Conservation (phyloP, 2,329 filamentous ascomycete species). For the Colletotrichum sp. region DNA sequence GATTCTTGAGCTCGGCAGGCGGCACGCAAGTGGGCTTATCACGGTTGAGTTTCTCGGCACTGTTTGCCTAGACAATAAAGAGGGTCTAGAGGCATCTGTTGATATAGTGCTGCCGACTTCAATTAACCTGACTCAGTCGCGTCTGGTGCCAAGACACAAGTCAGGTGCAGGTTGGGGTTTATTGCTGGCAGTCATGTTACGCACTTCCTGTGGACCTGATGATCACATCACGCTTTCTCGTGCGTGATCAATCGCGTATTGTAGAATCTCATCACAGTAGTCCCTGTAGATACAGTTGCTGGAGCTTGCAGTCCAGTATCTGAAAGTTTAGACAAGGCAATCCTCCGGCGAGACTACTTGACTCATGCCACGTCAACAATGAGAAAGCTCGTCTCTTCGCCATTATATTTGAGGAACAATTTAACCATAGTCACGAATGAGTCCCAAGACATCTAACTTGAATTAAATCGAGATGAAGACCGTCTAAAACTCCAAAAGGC, state of each 20-base stretch:
- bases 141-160: not conserved
- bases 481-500: not conserved
- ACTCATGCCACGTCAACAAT: not conserved
- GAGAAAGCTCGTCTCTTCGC: not conserved
- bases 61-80: not conserved
- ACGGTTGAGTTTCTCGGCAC: not conserved
- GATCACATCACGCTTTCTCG: not conserved
- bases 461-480: not conserved
- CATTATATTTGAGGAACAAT: not conserved
- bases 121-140: not conserved
- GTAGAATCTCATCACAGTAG: not conserved
- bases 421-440: not conserved
- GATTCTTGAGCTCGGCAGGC: not conserved
- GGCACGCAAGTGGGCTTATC: not conserved
- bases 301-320: not conserved
- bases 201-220: not conserved
- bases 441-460: not conserved
- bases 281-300: not conserved
- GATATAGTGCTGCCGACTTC: not conserved
- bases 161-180: not conserved
- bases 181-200: not conserved
- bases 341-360: not conserved
- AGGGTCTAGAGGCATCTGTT: not conserved
- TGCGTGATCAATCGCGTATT: not conserved
- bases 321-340: not conserved